These are phyloP conservation scores for Emergomyces pasteurianus DNA, from an alignment of 2,329 filamentous ascomycete genomes.

Conservation along the genomic window DNA sequence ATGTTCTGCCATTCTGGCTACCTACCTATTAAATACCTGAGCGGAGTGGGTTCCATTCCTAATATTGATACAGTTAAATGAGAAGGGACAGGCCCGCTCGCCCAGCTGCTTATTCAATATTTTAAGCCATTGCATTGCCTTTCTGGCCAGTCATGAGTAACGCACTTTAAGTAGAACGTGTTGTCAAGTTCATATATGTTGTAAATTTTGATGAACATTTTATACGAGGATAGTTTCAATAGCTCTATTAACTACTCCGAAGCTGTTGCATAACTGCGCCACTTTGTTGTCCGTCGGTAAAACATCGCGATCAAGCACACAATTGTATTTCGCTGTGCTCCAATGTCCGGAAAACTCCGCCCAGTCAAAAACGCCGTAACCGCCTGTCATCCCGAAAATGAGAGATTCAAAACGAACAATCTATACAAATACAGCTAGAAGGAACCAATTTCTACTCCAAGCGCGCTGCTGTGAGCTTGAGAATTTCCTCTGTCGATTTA, in stretches of 20 bases:
- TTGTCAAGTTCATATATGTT: neutral
- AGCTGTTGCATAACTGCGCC: neutral
- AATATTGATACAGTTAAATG: neutral
- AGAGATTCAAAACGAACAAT: neutral
- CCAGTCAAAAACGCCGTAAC: neutral
- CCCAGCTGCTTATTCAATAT: neutral
- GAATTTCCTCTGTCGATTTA: slow-evolving; percentile 63
- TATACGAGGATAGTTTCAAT: neutral
- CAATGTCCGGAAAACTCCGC: neutral
- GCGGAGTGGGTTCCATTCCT: neutral
- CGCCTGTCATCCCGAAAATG: neutral
- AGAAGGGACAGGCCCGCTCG: neutral
- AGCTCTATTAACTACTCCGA: neutral
- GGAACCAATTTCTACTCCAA: slow-evolving; percentile 4
- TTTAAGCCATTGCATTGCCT: neutral
- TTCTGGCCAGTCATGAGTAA: neutral
- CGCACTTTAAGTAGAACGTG: neutral
- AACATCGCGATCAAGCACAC: neutral
- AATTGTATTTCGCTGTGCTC: neutral
- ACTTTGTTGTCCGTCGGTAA: neutral
- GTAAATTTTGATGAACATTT: neutral
- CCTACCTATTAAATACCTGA: neutral
- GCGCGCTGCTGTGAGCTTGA: slow-evolving; percentile 60
- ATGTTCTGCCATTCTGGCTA: neutral
- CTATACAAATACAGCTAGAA: slow-evolving; percentile 9